phyloP scores from a whole-genome alignment of 1,284 basidiomycete genomes.

The Exsudoporus floridanus region DNA sequence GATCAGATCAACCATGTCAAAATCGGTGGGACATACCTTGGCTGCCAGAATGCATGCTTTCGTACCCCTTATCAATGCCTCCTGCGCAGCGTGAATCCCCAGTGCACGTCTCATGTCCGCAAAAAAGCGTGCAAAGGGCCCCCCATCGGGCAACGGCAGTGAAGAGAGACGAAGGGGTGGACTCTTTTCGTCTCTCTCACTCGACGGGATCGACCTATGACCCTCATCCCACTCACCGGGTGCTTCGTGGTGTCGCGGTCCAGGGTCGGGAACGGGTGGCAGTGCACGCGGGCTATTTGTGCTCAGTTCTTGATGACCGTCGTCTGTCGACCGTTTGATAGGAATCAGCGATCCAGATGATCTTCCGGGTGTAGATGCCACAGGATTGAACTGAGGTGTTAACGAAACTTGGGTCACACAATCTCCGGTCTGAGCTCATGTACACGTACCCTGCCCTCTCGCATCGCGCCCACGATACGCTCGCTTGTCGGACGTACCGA shows the following conservation, averaged over 20 bases:
- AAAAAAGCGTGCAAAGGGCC: neutral
- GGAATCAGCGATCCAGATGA: slow-evolving; percentile 27
- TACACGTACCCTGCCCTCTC: slow-evolving; percentile 60
- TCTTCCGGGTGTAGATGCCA: slow-evolving; percentile 1
- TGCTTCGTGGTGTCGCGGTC: slow-evolving; percentile 2
- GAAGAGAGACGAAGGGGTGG: slow-evolving; percentile 17
- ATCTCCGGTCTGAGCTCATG: neutral
- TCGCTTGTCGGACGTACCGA: slow-evolving; percentile 67
- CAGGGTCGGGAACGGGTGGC: slow-evolving; percentile 17
- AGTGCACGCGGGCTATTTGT: slow-evolving; percentile 16
- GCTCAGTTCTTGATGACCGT: slow-evolving; percentile 12
- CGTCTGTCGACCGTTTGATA: slow-evolving; percentile 17
- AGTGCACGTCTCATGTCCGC: slow-evolving; percentile 14
- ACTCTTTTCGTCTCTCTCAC: slow-evolving; percentile 13
- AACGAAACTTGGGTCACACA: neutral
- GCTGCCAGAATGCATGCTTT: slow-evolving; percentile 45
- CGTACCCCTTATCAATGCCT: slow-evolving; percentile 29
- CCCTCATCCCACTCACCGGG: neutral
- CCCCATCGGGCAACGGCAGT: neutral
- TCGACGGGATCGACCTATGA: neutral
- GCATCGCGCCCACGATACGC: slow-evolving; percentile 62
- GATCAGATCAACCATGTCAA: slow-evolving; percentile 31
- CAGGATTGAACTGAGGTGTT: slow-evolving; percentile 26
- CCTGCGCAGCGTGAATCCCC: slow-evolving; percentile 13
- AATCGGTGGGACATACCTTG: slow-evolving; percentile 43